These are phyloP conservation scores for Colletotrichum australisinense DNA, from an alignment of 2,329 filamentous ascomycete genomes.

Conservation along the genomic window DNA sequence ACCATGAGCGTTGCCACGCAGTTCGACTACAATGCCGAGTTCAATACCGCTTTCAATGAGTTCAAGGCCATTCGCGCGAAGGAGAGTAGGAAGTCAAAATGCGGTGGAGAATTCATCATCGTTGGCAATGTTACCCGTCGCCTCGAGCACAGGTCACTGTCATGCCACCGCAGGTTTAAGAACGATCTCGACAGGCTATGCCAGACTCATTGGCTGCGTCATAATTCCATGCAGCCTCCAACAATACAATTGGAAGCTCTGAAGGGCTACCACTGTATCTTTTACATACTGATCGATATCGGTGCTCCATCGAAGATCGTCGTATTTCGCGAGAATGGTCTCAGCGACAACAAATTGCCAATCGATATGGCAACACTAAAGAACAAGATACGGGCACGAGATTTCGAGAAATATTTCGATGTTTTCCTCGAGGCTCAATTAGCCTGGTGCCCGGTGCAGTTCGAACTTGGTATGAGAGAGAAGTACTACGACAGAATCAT, in stretches of 20 bases:
- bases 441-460: slow-evolving; percentile 35
- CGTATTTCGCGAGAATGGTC: not conserved
- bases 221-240: not conserved
- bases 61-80: not conserved
- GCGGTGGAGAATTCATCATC: not conserved
- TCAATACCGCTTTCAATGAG: not conserved
- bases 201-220: not conserved
- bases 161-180: not conserved
- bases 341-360: not conserved
- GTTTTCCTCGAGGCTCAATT: too few species aligned
- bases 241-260: not conserved
- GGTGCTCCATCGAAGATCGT: not conserved
- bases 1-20: not conserved
- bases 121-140: not conserved
- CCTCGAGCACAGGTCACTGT: not conserved
- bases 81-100: not conserved
- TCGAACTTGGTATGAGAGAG: slow-evolving; percentile 32
- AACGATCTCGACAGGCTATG: not conserved
- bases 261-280: not conserved
- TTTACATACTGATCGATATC: not conserved
- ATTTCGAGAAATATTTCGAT: too few species aligned
- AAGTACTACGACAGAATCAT: slow-evolving; percentile 29
- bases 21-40: not conserved
- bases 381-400: not conserved
- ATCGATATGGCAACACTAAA: not conserved